Percentiles rank a stretch among this genome's conserved stretches.
Conservation (phyloP, 371 early-diverging fungal genomes). For the Lichtheimia corymbifera region DNA sequence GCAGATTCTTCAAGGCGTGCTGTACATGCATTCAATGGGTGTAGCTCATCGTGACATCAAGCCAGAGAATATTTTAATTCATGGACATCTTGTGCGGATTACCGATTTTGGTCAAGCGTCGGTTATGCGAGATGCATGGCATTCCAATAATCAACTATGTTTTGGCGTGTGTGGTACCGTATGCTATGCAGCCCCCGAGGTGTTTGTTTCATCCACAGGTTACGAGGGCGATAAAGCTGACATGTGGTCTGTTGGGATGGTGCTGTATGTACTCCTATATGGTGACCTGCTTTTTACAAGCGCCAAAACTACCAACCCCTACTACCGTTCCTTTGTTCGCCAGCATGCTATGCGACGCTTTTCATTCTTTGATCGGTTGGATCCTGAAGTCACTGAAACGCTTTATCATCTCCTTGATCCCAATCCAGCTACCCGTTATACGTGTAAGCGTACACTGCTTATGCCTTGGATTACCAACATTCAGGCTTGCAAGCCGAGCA, state of each 20-base stretch:
- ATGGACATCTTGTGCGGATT: constrained; percentile 61
- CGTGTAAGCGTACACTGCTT: constrained; percentile 57
- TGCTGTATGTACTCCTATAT: constrained; percentile 78
- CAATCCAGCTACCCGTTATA: constrained; percentile 65
- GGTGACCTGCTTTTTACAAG: constrained; percentile 64
- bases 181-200: constrained; percentile 90
- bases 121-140: constrained; percentile 85
- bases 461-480: constrained; percentile 4
- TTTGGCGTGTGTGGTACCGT: constrained; percentile 80
- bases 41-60: constrained; percentile 69
- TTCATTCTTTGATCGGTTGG: constrained; percentile 62
- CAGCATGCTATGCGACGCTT: constrained; percentile 38
- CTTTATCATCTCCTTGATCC: constrained; percentile 84
- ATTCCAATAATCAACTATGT: constrained; percentile 63
- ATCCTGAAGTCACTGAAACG: constrained; percentile 52
- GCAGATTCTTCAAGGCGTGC: constrained; percentile 90
- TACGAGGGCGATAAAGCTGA: constrained; percentile 79
- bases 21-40: constrained; percentile 52
- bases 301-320: constrained; percentile 59
- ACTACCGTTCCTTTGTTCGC: constrained; percentile 60
- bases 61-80: constrained; percentile 58
- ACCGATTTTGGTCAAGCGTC: constrained; percentile 93
- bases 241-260: constrained; percentile 82
- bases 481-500: neutral
- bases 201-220: constrained; percentile 39